Evolutionary conservation across 345 rosid genomes (phyloP).

Genomic region (Eucalyptus globulus): DNA sequence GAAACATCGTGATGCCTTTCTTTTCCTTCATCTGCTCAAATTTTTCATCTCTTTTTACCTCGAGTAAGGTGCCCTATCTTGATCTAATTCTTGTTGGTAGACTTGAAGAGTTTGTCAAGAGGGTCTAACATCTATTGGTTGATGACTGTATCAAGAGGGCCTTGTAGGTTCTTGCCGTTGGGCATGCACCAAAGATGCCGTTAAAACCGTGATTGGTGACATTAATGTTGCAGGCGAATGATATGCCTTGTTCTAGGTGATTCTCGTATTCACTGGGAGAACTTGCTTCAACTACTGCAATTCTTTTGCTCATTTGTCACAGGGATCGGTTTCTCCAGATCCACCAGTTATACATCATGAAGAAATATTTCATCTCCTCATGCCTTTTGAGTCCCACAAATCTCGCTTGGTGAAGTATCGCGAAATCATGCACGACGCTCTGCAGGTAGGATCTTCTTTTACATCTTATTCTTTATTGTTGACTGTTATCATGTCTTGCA

Average conservation of each 20-base stretch:
- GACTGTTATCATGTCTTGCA: neutral
- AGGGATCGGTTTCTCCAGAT: neutral
- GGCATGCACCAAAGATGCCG: neutral
- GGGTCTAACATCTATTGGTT: neutral
- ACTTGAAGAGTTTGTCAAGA: neutral
- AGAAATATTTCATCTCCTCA: neutral
- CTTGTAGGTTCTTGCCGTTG: neutral
- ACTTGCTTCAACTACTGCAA: neutral
- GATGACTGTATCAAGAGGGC: neutral
- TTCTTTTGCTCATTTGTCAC: neutral
- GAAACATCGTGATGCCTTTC: neutral
- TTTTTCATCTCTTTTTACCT: neutral
- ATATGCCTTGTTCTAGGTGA: accelerated
- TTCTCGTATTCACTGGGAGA: neutral
- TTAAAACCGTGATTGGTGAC: neutral
- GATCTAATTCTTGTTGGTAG: neutral
- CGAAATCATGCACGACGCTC: neutral
- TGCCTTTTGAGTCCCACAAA: neutral
- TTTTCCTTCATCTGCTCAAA: neutral
- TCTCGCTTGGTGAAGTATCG: neutral
- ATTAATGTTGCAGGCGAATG: neutral
- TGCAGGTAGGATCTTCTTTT: neutral
- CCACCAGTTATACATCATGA: neutral
- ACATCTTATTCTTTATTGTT: neutral
- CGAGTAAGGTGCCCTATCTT: neutral